Evolutionary conservation across 176 grass and related monocot genomes (phyloP), one percentile per base, ranked within the genome.

Genomic region (Otatea glauca): DNA sequence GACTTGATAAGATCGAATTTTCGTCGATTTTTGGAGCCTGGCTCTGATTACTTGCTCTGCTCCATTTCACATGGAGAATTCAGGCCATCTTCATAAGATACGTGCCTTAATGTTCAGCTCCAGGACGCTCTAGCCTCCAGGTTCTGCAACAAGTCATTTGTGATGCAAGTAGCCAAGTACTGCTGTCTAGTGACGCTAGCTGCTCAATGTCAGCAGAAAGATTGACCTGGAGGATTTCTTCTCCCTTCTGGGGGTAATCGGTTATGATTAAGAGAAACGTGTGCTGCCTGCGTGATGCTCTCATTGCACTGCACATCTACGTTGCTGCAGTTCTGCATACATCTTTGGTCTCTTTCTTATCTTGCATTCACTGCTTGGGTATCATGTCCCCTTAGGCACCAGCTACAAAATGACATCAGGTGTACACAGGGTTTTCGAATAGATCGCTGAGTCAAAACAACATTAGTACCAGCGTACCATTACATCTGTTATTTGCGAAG

Each of bases 141-240:
- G 66, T 55, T 71, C 67, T 72, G 38, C 39, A 34, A 18, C 24
- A 29, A 32, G 41, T 72, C 76, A 72, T 72, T 37, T 59, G n/a
- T 32, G 51, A 71, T 45, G 51, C 78, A 38, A 5, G 44, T 41
- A 41, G 39, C 39, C 39, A 41, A 41, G 35, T 45, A 35, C 42
- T 9, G n/a, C 17, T 11, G 43, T 27, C 60, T 27, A 38, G 23
- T 67, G 63, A 35, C 6, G 20, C 27, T 79, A 37, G 60, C 25
- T 48, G 41, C 61, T 48, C 44, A 9, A 17, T 24, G 23, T 0
- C 27, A 4, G 3, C 18, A 53, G 77, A 53, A 80, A 37, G 70
- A 74, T 21, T 34, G 14, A 15, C 72, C 29, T 75, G 50, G 20
- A 65, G 2, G 29, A 63, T 63, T 18, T 35, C 62, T 29, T 12